Percentiles rank a stretch among this genome's conserved stretches.
These are phyloP conservation scores for Fonsecaea multimorphosa DNA, from an alignment of 2,329 filamentous ascomycete species.

Conservation along the genomic window DNA sequence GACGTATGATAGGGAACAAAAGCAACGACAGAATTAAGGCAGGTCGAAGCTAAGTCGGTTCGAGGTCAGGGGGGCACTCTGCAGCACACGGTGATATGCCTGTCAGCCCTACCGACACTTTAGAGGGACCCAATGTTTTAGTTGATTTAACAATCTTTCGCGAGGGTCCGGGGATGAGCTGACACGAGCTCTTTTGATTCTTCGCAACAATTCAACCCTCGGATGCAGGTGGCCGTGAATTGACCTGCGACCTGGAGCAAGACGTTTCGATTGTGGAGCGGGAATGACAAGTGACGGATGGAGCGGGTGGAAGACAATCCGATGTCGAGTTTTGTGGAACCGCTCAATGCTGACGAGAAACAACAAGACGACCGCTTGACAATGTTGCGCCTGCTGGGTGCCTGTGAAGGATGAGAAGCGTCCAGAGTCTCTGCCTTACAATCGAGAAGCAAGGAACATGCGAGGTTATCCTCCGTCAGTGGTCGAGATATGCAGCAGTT, in stretches of 20 bases:
- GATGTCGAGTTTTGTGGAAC: conserved; percentile 23
- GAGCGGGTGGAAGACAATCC: conserved; percentile 20
- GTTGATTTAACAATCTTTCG: conserved; percentile 13
- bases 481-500: not conserved
- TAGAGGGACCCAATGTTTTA: conserved; percentile 26
- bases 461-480: not conserved
- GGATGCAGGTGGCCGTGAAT: conserved; percentile 1
- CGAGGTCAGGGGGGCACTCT: not conserved
- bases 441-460: not conserved
- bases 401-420: not conserved
- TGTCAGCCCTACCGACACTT: conserved; percentile 31
- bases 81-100: conserved; percentile 28
- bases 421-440: not conserved
- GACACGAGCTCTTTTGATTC: conserved; percentile 9
- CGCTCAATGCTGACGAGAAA: conserved; percentile 4
- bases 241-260: conserved; percentile 7
- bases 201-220: not conserved
- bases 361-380: not conserved
- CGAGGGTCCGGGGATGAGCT: conserved; percentile 11
- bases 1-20: conserved; percentile 18
- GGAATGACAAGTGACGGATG: conserved; percentile 21
- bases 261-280: conserved; percentile 13
- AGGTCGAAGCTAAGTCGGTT: not conserved
- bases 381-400: not conserved
- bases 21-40: conserved; percentile 3